phyloP scores from a whole-genome alignment of 371 early-diverging fungal species.

The Mortierella sp. region DNA sequence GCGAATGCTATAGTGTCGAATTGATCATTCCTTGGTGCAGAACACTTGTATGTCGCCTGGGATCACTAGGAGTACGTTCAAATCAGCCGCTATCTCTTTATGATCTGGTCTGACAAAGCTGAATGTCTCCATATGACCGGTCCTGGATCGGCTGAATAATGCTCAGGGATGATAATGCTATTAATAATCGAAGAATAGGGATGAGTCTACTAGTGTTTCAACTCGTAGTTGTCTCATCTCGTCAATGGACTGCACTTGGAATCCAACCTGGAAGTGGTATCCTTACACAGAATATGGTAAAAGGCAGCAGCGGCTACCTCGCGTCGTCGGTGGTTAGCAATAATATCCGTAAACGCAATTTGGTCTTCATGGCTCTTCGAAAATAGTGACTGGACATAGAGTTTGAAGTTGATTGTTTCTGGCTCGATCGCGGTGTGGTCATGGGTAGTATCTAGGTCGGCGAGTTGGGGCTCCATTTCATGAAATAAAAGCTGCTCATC shows the following conservation, averaged over 20 bases:
- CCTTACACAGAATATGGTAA: constrained; percentile 44
- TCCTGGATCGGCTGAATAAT: constrained; percentile 19
- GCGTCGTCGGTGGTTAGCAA: constrained; percentile 19
- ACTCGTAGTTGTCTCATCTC: no score
- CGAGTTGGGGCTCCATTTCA: neutral
- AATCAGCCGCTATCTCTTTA: no score
- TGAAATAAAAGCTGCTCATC: no score
- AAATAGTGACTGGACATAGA: constrained; percentile 23
- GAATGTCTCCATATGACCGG: constrained; percentile 20
- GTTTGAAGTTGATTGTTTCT: constrained; percentile 32
- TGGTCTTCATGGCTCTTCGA: constrained; percentile 2
- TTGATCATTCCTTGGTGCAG: no score
- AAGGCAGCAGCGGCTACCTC: constrained; percentile 43
- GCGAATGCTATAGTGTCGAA: no score
- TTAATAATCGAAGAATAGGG: no score
- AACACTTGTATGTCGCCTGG: no score
- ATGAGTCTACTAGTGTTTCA: no score
- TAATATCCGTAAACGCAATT: constrained; percentile 18
- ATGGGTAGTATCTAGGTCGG: neutral
- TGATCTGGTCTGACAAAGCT: constrained; percentile 2
- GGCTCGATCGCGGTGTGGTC: constrained; percentile 21
- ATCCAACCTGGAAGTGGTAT: no score
- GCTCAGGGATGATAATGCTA: constrained; percentile 25
- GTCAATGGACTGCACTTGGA: no score
- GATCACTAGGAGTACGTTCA: no score